These are phyloP conservation scores for Arxiozyma bovina DNA, from an alignment of 1,139 yeast genomes.

Conservation along the genomic window DNA sequence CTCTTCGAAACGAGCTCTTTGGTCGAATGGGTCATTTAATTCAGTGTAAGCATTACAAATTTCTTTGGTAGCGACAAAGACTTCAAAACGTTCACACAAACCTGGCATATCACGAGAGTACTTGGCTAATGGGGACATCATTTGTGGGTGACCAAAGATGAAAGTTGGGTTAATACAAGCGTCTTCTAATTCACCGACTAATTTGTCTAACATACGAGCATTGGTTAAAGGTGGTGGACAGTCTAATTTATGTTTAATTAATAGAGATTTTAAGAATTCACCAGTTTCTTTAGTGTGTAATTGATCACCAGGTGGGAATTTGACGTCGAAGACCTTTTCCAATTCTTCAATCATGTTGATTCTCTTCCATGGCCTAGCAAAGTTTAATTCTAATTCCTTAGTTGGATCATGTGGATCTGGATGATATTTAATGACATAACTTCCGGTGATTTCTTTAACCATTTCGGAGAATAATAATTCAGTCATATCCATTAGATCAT, in stretches of 20 bases:
- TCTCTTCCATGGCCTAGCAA: slow-evolving; percentile 97
- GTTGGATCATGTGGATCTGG: slow-evolving; percentile 76
- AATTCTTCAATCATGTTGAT: slow-evolving; percentile 93
- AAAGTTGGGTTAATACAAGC: slow-evolving; percentile 93
- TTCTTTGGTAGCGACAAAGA: slow-evolving; percentile 96
- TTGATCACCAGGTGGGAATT: slow-evolving; percentile 92
- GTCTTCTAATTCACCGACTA: slow-evolving; percentile 93
- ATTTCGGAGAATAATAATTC: slow-evolving; percentile 90
- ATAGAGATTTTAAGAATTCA: slow-evolving; percentile 71
- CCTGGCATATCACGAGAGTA: slow-evolving; percentile 89
- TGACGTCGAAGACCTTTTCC: slow-evolving; percentile 77
- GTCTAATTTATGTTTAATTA: slow-evolving; percentile 73
- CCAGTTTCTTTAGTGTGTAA: slow-evolving; percentile 92
- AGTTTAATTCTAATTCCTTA: slow-evolving; percentile 70
- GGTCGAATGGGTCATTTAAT: slow-evolving; percentile 97
- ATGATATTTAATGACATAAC: slow-evolving; percentile 75
- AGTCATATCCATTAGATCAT: slow-evolving; percentile 89
- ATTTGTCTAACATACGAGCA: slow-evolving; percentile 97
- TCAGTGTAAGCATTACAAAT: slow-evolving; percentile 97
- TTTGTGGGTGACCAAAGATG: slow-evolving; percentile 97
- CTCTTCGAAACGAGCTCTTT: slow-evolving; percentile 94
- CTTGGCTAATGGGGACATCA: slow-evolving; percentile 99
- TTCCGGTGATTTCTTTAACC: slow-evolving; percentile 93
- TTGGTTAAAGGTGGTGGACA: slow-evolving; percentile 96
- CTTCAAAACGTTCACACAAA: slow-evolving; percentile 96